Base-by-base conservation (phyloP, 2,329 filamentous ascomycete species). In the Alternaria sp. region DNA sequence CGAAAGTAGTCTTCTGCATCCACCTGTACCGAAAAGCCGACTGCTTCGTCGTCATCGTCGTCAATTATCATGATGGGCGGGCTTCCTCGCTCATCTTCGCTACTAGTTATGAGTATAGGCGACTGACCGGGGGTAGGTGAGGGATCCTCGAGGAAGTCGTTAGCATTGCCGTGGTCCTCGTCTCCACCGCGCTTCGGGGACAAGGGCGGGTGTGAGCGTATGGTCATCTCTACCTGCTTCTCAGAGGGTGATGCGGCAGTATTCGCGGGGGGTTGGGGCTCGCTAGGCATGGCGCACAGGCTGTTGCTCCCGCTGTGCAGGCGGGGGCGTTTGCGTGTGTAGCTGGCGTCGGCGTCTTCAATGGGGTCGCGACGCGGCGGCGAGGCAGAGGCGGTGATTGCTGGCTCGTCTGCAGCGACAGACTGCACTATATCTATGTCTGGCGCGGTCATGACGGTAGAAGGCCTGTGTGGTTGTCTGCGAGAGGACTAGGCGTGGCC, bases 291-390 rank as follows among this genome's bases (percentile, higher is more conserved):
- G 64, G 71, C 69, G 56, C 69, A 70, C 53, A 67, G 67, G 45
- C 69, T 70, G 55, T 65, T 67, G 64, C 64, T 67, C 66, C 75
- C 81, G 68, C 79, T 78, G 68, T 80, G 82, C 53, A 77, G 69
- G 48, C 75, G 71, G 60, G 80, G 81, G 70, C 81, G 79, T 75
- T 84, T 84, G 70, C 81, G 80, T 32, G 80, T 79, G 58, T 79
- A 76, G 36, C 80, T 80, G 53, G 78, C 73, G 69, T 82, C 78
- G 57, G 79, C 78, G 74, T 83, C 81, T 70, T 79, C 80, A 61
- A 78, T 77, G 59, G 78, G 75, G 65, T 83, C 78, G 72, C 81
- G 81, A 64, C 76, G 76, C 65, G 75, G 73, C 65, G 75, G 76
- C 64, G 74, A 74, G 57, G 74, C 70, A 64, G 72, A 71, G 65